Evolutionary conservation across 2,329 filamentous ascomycete species (phyloP).

Genomic region (Coleophoma eucalyptorum): DNA sequence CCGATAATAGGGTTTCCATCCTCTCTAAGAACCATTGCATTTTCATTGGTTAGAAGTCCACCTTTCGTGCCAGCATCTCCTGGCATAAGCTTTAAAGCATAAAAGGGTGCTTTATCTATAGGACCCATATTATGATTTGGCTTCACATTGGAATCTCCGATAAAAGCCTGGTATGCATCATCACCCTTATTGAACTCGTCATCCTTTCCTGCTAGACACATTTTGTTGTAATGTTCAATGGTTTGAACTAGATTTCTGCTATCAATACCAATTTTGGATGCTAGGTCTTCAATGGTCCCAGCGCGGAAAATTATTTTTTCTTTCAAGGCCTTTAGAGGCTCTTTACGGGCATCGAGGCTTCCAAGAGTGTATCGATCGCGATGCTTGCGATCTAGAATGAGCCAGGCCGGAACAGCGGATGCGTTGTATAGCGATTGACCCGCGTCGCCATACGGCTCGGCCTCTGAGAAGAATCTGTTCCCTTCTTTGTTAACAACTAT

Average conservation of each 20-base stretch:
- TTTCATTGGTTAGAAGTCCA: conserved; percentile 30
- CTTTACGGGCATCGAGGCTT: conserved; percentile 10
- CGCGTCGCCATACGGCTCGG: conserved; percentile 25
- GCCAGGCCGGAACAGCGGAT: conserved; percentile 25
- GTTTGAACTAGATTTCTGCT: conserved; percentile 17
- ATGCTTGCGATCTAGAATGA: conserved; percentile 29
- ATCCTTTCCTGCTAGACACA: conserved; percentile 25
- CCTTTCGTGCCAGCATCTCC: conserved; percentile 35
- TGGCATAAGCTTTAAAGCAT: conserved; percentile 30
- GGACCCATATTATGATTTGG: conserved; percentile 28
- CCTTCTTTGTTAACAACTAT: conserved; percentile 31
- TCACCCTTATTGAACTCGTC: conserved; percentile 29
- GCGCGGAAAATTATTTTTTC: conserved; percentile 21
- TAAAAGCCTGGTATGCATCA: conserved; percentile 27
- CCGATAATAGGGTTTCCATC: conserved; percentile 20
- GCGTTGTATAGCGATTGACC: conserved; percentile 20
- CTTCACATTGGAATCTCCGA: conserved; percentile 25
- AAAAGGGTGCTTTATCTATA: conserved; percentile 26
- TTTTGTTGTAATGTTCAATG: conserved; percentile 25
- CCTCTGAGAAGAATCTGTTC: conserved; percentile 31
- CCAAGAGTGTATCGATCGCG: conserved; percentile 26
- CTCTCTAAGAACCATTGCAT: conserved; percentile 19
- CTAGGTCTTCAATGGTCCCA: conserved; percentile 22
- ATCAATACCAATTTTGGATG: conserved; percentile 19
- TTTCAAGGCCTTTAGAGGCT: conserved; percentile 13